Conservation (phyloP, 2,329 filamentous ascomycete species). For the Colletotrichum sp. region DNA sequence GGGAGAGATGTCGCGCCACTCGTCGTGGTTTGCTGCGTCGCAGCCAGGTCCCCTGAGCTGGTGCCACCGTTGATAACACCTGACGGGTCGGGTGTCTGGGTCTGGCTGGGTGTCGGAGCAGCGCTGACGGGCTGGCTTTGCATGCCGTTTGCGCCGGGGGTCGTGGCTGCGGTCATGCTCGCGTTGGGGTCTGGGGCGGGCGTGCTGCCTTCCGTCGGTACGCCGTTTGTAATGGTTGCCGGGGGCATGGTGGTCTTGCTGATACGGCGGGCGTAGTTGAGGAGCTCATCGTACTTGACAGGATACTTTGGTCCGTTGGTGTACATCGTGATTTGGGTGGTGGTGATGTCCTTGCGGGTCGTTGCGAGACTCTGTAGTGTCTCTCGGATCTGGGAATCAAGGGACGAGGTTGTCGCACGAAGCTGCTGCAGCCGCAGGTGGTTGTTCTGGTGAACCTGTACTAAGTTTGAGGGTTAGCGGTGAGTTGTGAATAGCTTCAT, state of each 20-base stretch:
- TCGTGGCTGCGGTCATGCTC: constrained; percentile 12
- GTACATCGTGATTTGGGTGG: constrained; percentile 63
- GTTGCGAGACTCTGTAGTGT: constrained; percentile 73
- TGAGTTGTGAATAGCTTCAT: neutral
- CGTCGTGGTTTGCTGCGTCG: constrained; percentile 37
- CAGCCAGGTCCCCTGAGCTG: constrained; percentile 27
- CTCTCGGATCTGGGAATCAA: constrained; percentile 76
- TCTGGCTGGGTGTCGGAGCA: constrained; percentile 26
- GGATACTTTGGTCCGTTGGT: constrained; percentile 55
- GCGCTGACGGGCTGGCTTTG: constrained; percentile 25
- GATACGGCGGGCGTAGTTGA: constrained; percentile 80
- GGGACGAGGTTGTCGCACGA: constrained; percentile 66
- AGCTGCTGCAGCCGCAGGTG: constrained; percentile 71
- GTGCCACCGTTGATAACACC: constrained; percentile 7
- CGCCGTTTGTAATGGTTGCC: constrained; percentile 51
- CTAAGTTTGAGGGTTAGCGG: constrained; percentile 39
- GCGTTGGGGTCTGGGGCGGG: constrained; percentile 18
- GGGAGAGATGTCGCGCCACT: constrained; percentile 49
- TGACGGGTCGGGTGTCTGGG: constrained; percentile 23
- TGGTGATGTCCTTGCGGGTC: constrained; percentile 75
- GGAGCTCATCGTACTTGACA: constrained; percentile 75
- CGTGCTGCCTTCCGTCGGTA: constrained; percentile 25
- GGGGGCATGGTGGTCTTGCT: constrained; percentile 80
- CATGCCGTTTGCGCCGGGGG: constrained; percentile 11
- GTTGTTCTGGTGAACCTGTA: constrained; percentile 79